A percentile compares a stretch with the other conserved stretches of the same genome.
Conservation (phyloP, 2,329 filamentous ascomycete species). For the Chalara sp. region DNA sequence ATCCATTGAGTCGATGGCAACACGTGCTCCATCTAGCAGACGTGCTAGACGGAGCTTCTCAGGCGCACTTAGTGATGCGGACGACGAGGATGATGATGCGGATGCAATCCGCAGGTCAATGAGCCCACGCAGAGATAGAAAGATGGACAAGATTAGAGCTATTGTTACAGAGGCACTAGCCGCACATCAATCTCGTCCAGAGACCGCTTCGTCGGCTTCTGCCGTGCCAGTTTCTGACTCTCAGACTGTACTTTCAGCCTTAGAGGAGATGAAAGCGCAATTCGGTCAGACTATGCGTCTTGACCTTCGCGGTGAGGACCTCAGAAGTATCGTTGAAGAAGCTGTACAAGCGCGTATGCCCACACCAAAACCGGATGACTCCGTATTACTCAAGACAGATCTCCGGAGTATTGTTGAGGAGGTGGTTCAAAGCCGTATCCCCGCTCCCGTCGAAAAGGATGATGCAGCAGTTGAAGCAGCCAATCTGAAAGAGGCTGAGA, state of each 20-base stretch:
- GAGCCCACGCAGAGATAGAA: slow-evolving; percentile 73
- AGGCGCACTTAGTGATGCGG: slow-evolving; percentile 76
- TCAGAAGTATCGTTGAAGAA: slow-evolving; percentile 58
- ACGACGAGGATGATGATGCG: slow-evolving; percentile 78
- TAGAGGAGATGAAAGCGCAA: slow-evolving; percentile 56
- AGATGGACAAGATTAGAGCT: slow-evolving; percentile 72
- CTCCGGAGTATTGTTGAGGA: slow-evolving; percentile 59
- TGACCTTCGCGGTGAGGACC: slow-evolving; percentile 42
- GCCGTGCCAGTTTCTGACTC: slow-evolving; percentile 20
- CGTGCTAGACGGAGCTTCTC: slow-evolving; percentile 60
- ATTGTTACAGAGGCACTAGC: slow-evolving; percentile 69
- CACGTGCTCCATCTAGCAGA: slow-evolving; percentile 47
- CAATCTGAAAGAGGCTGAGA: slow-evolving; percentile 11
- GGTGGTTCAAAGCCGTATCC: slow-evolving; percentile 51
- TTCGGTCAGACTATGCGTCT: slow-evolving; percentile 38
- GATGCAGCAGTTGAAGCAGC: slow-evolving; percentile 27
- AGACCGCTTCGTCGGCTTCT: slow-evolving; percentile 19
- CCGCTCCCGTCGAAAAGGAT: slow-evolving; percentile 34
- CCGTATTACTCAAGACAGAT: not conserved
- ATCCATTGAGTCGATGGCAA: slow-evolving; percentile 52
- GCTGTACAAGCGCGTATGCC: slow-evolving; percentile 52
- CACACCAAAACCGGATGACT: slow-evolving; percentile 33
- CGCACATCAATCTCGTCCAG: slow-evolving; percentile 40
- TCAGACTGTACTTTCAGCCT: slow-evolving; percentile 54
- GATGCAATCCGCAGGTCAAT: slow-evolving; percentile 56